Evolutionary conservation across 1,139 yeast genomes (phyloP).

Genomic region (Debaryomyces fabryi): DNA sequence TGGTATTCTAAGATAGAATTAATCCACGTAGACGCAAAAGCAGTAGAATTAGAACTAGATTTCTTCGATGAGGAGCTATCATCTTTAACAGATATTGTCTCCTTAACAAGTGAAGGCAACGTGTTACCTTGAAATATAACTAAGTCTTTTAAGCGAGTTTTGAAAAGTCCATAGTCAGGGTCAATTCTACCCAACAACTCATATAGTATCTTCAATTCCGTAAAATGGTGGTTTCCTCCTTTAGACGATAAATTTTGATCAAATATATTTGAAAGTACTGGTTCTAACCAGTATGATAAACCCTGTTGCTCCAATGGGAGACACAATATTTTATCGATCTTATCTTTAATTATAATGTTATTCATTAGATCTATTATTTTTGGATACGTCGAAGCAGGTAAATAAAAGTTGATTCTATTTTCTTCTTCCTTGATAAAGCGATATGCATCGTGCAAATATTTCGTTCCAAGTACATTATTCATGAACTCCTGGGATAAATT

Average conservation of each 20-base stretch:
- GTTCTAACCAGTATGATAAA: conserved; percentile 55
- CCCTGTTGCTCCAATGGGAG: conserved; percentile 58
- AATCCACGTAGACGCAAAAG: conserved; percentile 73
- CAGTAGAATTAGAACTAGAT: conserved; percentile 39
- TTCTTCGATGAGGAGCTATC: conserved; percentile 26
- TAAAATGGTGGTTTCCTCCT: conserved; percentile 18
- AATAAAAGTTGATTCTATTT: conserved; percentile 53
- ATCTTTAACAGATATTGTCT: conserved; percentile 18
- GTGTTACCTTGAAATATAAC: conserved; percentile 45
- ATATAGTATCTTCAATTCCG: conserved; percentile 46
- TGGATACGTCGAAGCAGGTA: conserved; percentile 57
- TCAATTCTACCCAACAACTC: conserved; percentile 59
- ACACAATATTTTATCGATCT: conserved; percentile 49
- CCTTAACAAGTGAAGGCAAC: conserved; percentile 33
- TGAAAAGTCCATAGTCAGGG: conserved; percentile 51
- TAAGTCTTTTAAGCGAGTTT: conserved; percentile 49
- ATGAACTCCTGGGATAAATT: conserved; percentile 47
- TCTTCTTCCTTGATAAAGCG: conserved; percentile 62
- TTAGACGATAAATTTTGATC: conserved; percentile 14
- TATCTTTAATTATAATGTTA: conserved; percentile 62
- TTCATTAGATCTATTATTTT: conserved; percentile 60
- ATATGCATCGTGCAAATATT: conserved; percentile 57
- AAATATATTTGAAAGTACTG: conserved; percentile 26
- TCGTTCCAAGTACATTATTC: conserved; percentile 45
- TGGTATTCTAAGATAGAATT: conserved; percentile 58